These are phyloP conservation scores for Porodaedalea pini DNA, from an alignment of 1,284 basidiomycete genomes.

Conservation along the genomic window DNA sequence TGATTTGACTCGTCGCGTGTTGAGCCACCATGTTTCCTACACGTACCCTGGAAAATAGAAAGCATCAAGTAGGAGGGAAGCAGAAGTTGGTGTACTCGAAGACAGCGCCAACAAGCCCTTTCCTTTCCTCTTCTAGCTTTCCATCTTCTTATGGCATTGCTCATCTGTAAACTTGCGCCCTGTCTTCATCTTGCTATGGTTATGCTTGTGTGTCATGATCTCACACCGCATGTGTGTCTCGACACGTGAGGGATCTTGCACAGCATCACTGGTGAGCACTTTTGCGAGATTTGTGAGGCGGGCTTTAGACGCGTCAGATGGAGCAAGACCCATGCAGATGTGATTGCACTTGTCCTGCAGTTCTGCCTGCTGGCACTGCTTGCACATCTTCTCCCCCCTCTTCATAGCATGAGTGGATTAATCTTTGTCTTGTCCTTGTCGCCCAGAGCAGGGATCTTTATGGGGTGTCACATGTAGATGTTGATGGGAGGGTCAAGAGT, in stretches of 20 bases:
- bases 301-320: too few relatives aligned
- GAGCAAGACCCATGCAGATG: too few relatives aligned
- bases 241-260: conserved; percentile 95
- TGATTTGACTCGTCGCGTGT: too few relatives aligned
- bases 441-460: conserved; percentile 91
- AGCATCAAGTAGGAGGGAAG: not conserved
- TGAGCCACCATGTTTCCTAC: too few relatives aligned
- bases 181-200: conserved; percentile 91
- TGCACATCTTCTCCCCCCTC: too few relatives aligned
- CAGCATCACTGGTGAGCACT: conserved; percentile 92
- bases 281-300: too few relatives aligned
- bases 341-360: too few relatives aligned
- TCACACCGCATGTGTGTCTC: conserved; percentile 93
- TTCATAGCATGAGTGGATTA: too few relatives aligned
- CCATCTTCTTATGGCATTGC: conserved; percentile 84
- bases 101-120: conserved; percentile 81
- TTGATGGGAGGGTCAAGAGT: conserved; percentile 77
- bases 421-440: too few relatives aligned
- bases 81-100: conserved; percentile 71
- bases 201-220: conserved; percentile 84
- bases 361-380: too few relatives aligned
- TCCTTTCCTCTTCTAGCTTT: conserved; percentile 85
- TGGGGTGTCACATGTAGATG: conserved; percentile 93
- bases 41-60: too few relatives aligned
- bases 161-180: too few relatives aligned